Conservation (phyloP, 2,329 filamentous ascomycete species). For the Stylonectria norvegica region DNA sequence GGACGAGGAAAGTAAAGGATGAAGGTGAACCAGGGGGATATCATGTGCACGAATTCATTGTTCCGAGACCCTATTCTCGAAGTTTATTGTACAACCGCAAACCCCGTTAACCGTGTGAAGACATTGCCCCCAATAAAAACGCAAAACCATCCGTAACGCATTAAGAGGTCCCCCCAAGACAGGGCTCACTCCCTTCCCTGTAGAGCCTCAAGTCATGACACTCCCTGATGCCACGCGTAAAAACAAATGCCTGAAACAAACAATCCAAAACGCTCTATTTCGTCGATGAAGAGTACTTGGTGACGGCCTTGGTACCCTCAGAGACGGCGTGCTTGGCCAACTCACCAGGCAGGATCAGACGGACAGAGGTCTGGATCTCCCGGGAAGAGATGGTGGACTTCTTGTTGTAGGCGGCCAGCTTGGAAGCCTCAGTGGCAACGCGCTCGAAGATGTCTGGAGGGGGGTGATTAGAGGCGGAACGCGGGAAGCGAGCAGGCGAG, state of each 20-base stretch:
- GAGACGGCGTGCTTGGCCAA: conserved; percentile 99
- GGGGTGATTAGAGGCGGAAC: conserved; percentile 2
- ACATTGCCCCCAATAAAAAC: conserved; percentile 65
- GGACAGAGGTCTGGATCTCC: conserved; percentile 98
- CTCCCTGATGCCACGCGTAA: conserved; percentile 55
- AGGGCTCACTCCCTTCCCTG: conserved; percentile 35
- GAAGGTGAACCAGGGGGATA: conserved; percentile 22
- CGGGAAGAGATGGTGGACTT: conserved; percentile 99
- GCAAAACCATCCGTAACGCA: conserved; percentile 71
- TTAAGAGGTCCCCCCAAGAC: conserved; percentile 58
- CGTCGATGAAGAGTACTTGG: conserved; percentile 99
- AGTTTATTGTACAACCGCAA: conserved; percentile 70
- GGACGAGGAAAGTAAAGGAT: too few species aligned
- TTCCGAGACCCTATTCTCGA: conserved; percentile 60
- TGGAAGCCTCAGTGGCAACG: conserved; percentile 96
- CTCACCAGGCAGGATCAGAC: conserved; percentile 96
- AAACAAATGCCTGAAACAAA: conserved; percentile 57
- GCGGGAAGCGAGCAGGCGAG: background rate
- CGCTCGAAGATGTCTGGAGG: conserved; percentile 99
- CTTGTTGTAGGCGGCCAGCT: conserved; percentile 99
- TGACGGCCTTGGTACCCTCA: conserved; percentile 99
- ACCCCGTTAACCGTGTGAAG: conserved; percentile 68
- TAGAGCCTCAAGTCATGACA: conserved; percentile 55
- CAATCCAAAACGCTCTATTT: conserved; percentile 74
- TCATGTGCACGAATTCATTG: conserved; percentile 62